Conservation (phyloP, 2,329 filamentous ascomycete species). For the Capronia americana region DNA sequence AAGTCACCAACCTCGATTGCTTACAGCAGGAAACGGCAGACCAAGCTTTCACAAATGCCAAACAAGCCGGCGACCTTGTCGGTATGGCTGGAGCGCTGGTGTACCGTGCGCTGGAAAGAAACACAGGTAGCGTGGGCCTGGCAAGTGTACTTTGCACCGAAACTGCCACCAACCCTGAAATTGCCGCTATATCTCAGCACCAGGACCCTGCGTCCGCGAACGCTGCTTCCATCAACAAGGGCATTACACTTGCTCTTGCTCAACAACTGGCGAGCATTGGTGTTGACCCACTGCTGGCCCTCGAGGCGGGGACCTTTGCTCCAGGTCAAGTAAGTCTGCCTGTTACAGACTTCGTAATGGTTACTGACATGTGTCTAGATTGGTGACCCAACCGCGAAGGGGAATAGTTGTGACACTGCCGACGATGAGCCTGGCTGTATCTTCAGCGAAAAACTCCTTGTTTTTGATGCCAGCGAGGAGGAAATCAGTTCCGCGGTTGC, state of each 20-base stretch:
- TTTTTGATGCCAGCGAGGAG: slow-evolving; percentile 59
- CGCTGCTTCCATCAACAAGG: slow-evolving; percentile 65
- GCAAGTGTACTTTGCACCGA: slow-evolving; percentile 63
- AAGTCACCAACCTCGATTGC: slow-evolving; percentile 61
- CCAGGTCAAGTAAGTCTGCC: slow-evolving; percentile 55
- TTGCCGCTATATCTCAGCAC: slow-evolving; percentile 68
- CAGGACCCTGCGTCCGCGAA: slow-evolving; percentile 69
- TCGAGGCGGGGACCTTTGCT: slow-evolving; percentile 67
- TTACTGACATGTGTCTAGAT: slow-evolving; percentile 41
- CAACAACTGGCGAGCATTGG: slow-evolving; percentile 66
- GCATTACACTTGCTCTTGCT: slow-evolving; percentile 65
- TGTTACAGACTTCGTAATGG: background rate
- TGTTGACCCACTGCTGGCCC: slow-evolving; percentile 68
- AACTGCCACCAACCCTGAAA: slow-evolving; percentile 69
- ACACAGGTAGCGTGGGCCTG: slow-evolving; percentile 64
- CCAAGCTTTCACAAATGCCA: slow-evolving; percentile 66
- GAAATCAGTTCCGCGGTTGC: slow-evolving; percentile 60
- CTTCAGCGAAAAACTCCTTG: slow-evolving; percentile 59
- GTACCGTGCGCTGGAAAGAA: slow-evolving; percentile 64
- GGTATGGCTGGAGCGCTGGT: slow-evolving; percentile 63
- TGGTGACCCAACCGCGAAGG: slow-evolving; percentile 55
- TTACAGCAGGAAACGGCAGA: slow-evolving; percentile 64
- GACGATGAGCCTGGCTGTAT: slow-evolving; percentile 61
- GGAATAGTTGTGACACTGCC: slow-evolving; percentile 60
- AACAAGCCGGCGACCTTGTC: slow-evolving; percentile 57